These are phyloP conservation scores for Kockovaella imperatae DNA, from an alignment of 768 basidiomycete genomes.

Conservation along the genomic window DNA sequence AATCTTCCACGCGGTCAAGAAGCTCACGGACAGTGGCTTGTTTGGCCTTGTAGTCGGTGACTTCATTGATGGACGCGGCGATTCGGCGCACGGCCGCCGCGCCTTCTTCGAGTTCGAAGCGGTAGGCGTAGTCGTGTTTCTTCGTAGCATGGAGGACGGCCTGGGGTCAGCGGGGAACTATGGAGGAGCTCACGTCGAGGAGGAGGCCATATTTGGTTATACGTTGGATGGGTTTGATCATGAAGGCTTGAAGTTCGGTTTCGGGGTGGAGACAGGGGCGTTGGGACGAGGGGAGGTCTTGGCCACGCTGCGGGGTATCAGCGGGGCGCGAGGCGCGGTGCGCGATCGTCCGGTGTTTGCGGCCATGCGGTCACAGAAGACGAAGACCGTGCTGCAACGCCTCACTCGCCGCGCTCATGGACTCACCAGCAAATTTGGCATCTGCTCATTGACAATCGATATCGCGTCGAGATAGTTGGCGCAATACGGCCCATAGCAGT, in stretches of 20 bases:
- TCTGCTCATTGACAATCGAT: slow-evolving; percentile 75
- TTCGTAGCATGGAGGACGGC: slow-evolving; percentile 33
- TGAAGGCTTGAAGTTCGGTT: slow-evolving; percentile 79
- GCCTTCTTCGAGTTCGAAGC: slow-evolving; percentile 73
- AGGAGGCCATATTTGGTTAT: slow-evolving; percentile 97
- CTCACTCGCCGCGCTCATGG: slow-evolving; percentile 10
- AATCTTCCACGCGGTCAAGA: slow-evolving; percentile 81
- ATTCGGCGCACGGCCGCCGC: slow-evolving; percentile 83
- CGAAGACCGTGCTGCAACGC: no score
- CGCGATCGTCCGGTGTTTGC: no score
- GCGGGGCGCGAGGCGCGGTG: not conserved
- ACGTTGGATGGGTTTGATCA: slow-evolving; percentile 97
- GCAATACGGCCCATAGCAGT: slow-evolving; percentile 94
- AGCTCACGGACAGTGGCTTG: slow-evolving; percentile 81
- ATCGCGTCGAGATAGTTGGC: slow-evolving; percentile 85
- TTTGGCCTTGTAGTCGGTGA: slow-evolving; percentile 80
- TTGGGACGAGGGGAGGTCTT: slow-evolving; percentile 20
- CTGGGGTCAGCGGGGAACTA: slow-evolving; percentile 14
- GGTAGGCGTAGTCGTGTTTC: slow-evolving; percentile 36
- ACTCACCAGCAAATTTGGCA: slow-evolving; percentile 76
- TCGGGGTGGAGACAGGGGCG: slow-evolving; percentile 37
- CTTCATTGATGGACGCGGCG: slow-evolving; percentile 94
- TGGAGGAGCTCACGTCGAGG: slow-evolving; percentile 60
- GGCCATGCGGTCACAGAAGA: no score
- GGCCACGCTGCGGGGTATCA: slow-evolving; percentile 22